These are phyloP conservation scores for Amesomyces nigricolor DNA, from an alignment of 2,329 filamentous ascomycete species.

Conservation along the genomic window DNA sequence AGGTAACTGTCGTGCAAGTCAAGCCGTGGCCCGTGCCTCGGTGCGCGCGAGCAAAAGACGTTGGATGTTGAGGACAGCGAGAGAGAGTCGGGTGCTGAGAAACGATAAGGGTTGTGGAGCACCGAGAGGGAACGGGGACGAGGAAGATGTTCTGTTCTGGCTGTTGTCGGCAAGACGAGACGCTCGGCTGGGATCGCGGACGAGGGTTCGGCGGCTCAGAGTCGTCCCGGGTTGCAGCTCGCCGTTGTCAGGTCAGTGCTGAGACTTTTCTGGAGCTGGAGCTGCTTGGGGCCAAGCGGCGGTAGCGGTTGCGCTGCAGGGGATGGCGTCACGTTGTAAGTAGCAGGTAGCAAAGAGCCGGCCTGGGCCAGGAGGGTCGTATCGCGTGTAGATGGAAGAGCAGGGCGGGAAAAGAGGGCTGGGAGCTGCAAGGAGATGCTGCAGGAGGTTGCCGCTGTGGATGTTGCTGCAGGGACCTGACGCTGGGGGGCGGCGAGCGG, in stretches of 20 bases:
- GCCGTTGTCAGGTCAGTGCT: conserved; percentile 6
- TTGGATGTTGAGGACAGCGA: conserved; percentile 27
- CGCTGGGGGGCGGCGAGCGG: conserved; percentile 4
- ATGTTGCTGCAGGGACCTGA: conserved; percentile 24
- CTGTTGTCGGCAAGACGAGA: conserved; percentile 21
- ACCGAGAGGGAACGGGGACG: conserved; percentile 17
- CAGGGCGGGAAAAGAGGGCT: not conserved
- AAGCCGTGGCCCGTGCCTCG: conserved; percentile 35
- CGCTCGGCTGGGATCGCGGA: conserved; percentile 18
- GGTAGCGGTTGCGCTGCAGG: conserved; percentile 13
- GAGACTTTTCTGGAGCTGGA: not conserved
- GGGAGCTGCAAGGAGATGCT: conserved; percentile 12
- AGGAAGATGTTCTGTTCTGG: not conserved
- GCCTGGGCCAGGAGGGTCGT: conserved; percentile 4
- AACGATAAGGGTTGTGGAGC: conserved; percentile 30
- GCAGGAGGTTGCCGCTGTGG: conserved; percentile 26
- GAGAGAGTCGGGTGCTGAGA: conserved; percentile 31
- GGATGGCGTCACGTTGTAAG: conserved; percentile 14
- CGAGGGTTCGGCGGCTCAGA: conserved; percentile 14
- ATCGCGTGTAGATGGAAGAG: conserved; percentile 11
- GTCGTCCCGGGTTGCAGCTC: conserved; percentile 16
- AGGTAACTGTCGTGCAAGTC: conserved; percentile 24
- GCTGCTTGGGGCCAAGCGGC: conserved; percentile 8
- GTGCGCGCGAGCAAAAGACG: conserved; percentile 27
- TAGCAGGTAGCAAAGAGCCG: not conserved